Evolutionary conservation across 2,329 filamentous ascomycete genomes (phyloP), one percentile per base, ranked within the genome.

Genomic region (Polytolypa hystricis): DNA sequence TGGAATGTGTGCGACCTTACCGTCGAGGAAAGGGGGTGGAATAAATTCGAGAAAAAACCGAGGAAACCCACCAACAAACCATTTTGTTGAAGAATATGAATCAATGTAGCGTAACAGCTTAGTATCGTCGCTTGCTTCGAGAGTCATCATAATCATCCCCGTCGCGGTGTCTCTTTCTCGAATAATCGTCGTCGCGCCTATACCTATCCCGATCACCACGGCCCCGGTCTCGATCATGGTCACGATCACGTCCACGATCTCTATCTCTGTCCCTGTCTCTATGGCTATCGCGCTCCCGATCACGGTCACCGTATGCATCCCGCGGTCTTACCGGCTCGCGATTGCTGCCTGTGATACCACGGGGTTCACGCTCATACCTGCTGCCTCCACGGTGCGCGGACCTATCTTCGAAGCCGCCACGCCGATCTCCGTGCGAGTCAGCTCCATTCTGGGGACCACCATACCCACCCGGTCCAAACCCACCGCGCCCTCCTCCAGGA

Each of bases 121-220:
- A 77, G 56, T 78, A 79, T 54, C 74, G 67, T 53, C 74, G 67
- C 55, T 73, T 70, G 49, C 66, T 67, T 48, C 74, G 69, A 34
- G 69, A 67, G 60, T 94, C 87, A 54, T 94, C 85, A 63, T 87
- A 80, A 47, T 75, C 73, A 56, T 79, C 78, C 54, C 81, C 81
- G 35, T 93, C 86, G 60, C 82, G 85, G 35, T 77, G 71, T 56
- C 79, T 75, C 53, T 69, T 83, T 73, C 56, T 74, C 61, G 60
- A 64, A 40, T 71, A 66, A 35, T 72, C 60, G 40, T 70, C 71
- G 47, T 74, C 69, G 33, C 69, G 64, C 45, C 65, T 61, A 32
- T 66, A 64, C 42, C 63, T 58, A 42, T 69, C 66, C 33, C 64
- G 55, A 39, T 65, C 64, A 42, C 69, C 66, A 31, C 64, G 55